Percentiles rank a stretch among this genome's conserved stretches.
phyloP scores from a whole-genome alignment of 192 early-diverging fungal species.

The Backusella parvicylindrica region DNA sequence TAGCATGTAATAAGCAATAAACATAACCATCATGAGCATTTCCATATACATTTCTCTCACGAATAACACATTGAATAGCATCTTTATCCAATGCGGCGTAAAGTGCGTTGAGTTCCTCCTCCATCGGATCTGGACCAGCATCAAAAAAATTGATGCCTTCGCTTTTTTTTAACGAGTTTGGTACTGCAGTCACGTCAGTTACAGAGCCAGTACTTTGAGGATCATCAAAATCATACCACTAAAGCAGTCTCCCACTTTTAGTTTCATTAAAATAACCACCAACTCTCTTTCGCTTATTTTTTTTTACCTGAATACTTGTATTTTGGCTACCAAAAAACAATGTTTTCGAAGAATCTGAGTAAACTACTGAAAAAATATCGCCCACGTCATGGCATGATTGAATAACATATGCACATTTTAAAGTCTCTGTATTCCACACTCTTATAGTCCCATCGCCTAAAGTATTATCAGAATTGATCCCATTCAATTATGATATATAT shows the following conservation, averaged over 20 bases:
- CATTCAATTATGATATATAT: not conserved
- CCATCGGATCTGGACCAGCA: not conserved
- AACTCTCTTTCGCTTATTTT: conserved; percentile 2
- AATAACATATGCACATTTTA: conserved; percentile 59
- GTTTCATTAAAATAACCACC: conserved; percentile 24
- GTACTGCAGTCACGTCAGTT: conserved; percentile 10
- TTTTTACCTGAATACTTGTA: conserved; percentile 65
- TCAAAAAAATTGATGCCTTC: conserved; percentile 33
- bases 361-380: conserved; percentile 64
- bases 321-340: conserved; percentile 76
- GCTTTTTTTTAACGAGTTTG: conserved; percentile 20
- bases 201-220: conserved; percentile 21
- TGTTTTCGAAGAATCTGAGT: conserved; percentile 45
- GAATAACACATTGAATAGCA: conserved; percentile 55
- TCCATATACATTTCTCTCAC: conserved; percentile 46
- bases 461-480: conserved; percentile 24
- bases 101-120: not conserved
- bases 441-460: conserved; percentile 71
- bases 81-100: conserved; percentile 33
- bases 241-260: conserved; percentile 6
- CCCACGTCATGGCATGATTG: conserved; percentile 71
- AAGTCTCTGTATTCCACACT: conserved; percentile 60
- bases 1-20: conserved; percentile 56
- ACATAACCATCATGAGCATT: conserved; percentile 77
- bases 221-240: conserved; percentile 37